Evolutionary conservation across 2,329 filamentous ascomycete species (phyloP), one percentile per base, ranked within the genome.

Genomic region (Penicillium sclerotigenum): DNA sequence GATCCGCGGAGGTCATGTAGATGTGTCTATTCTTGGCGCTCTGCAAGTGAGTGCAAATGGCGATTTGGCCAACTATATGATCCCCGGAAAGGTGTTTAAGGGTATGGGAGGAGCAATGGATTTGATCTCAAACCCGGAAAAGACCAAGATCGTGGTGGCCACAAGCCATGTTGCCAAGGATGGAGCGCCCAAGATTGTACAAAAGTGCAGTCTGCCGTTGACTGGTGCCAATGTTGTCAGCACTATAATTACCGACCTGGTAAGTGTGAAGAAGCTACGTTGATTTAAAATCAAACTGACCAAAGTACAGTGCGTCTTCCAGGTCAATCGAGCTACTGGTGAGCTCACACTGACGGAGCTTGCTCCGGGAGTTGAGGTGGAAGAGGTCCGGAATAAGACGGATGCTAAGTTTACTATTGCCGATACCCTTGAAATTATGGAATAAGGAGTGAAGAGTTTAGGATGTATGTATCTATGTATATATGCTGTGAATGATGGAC

Each of bases 21-120:
- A 95, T 68, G 87, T 95, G 5, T 91, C 88, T 0, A 91, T 95
- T 67, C 82, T 95, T 0, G 90, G 90, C 4, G 87, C 90, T 2
- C 84, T 93, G 62, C 89, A 95, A 76, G 90, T 94, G 22, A 87
- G 85, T 61, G 89, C 89, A 0, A 80, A 83, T 2, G 90, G 90
- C 26, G 90, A 95, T 69, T 75, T 95, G 51, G 90, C 90, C 43
- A 94, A 94, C 75, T 95, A 90, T 80, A 94, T 94, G 87, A 88
- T 95, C 60, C 90, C 90, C 0, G 90, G 90, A 24, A 94, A 93
- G 74, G 84, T 90, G 11, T 71, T 91, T 75, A 94, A 94, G 80
- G 90, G 90, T 18, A 94, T 95, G 86, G 90, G 90, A 58, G 87
- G 87, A 28, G 87, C 87, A 18, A 89, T 89, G 87, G 87, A 89